These are phyloP conservation scores for Elongisporangium senticosum DNA, from an alignment of 352 stramenopile species.

Conservation along the genomic window DNA sequence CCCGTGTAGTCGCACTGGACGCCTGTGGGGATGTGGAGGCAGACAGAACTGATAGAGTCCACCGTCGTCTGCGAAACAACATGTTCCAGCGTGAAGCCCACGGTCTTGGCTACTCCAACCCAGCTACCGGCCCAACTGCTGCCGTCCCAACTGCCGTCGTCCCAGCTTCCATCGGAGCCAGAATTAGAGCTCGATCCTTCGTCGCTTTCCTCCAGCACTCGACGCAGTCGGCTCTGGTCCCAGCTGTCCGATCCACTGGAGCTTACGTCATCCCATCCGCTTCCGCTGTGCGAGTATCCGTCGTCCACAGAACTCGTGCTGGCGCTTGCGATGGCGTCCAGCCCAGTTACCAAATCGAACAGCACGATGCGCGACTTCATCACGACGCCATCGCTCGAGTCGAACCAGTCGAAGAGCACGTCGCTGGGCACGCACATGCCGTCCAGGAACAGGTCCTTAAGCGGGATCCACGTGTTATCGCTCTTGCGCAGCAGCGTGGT, in stretches of 20 bases:
- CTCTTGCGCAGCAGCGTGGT: background rate
- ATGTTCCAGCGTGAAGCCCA: background rate
- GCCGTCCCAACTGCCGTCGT: background rate
- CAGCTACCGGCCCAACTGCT: background rate
- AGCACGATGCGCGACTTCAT: constrained; percentile 1
- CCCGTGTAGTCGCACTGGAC: background rate
- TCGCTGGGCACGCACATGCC: constrained; percentile 5
- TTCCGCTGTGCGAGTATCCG: background rate
- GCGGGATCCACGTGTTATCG: background rate
- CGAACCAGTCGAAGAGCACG: constrained; percentile 1
- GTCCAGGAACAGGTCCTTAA: constrained; percentile 4
- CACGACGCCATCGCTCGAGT: background rate
- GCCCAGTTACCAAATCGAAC: background rate
- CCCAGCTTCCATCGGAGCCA: background rate
- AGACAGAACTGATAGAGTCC: background rate
- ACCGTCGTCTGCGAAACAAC: background rate
- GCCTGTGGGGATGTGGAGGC: background rate
- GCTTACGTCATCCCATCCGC: background rate
- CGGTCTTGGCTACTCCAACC: background rate
- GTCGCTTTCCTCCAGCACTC: background rate
- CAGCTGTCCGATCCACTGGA: background rate
- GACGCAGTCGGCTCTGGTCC: background rate
- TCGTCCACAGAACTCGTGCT: background rate
- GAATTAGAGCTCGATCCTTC: background rate
- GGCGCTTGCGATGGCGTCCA: background rate